Evolutionary conservation across 768 basidiomycete genomes (phyloP).

Genomic region (Amanita fuliginea): DNA sequence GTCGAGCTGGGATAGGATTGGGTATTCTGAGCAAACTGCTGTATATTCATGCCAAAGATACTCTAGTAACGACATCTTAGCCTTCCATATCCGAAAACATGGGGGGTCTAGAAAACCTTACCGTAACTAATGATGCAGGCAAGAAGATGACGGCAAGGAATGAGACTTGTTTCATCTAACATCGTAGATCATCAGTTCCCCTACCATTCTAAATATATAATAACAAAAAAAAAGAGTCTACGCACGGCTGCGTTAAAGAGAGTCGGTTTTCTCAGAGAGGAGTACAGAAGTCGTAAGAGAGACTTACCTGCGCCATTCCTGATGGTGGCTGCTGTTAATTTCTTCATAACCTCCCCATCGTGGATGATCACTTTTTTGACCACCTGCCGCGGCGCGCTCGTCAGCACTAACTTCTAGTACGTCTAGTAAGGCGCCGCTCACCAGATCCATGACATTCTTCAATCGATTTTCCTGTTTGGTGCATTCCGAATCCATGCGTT

Average conservation of each 20-base stretch:
- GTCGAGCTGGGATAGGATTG: background rate
- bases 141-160: slow-evolving; percentile 39
- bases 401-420: too few relatives aligned
- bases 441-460: slow-evolving; percentile 41
- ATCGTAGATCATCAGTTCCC: background rate
- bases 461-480: slow-evolving; percentile 31
- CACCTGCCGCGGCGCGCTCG: slow-evolving; percentile 17
- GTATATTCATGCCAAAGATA: background rate
- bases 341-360: slow-evolving; percentile 32
- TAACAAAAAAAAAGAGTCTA: background rate
- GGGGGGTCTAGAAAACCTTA: too few relatives aligned
- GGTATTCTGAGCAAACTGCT: background rate
- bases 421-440: slow-evolving; percentile 11
- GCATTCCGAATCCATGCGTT: slow-evolving; percentile 30
- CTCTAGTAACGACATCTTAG: background rate
- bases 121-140: slow-evolving; percentile 29
- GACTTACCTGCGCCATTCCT: slow-evolving; percentile 18
- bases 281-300: background rate
- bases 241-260: slow-evolving; percentile 8
- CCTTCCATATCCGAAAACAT: background rate
- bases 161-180: slow-evolving; percentile 27
- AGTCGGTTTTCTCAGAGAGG: background rate
- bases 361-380: slow-evolving; percentile 37
- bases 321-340: slow-evolving; percentile 27
- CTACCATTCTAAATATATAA: too few relatives aligned